These are phyloP conservation scores for Phytophthora tentaculata DNA, from an alignment of 352 stramenopile species.

Conservation along the genomic window DNA sequence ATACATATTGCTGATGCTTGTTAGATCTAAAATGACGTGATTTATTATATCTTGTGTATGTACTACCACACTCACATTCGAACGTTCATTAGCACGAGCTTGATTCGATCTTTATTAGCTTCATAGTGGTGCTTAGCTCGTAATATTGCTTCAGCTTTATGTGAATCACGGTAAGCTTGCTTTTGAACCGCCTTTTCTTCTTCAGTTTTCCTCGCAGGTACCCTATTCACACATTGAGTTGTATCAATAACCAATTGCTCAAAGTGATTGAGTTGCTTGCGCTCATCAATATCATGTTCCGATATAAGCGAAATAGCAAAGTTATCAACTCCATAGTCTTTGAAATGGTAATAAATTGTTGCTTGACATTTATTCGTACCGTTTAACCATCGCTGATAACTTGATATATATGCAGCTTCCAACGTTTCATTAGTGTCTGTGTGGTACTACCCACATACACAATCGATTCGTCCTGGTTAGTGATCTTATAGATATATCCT, in stretches of 20 bases:
- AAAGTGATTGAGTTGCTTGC: conserved; percentile 16
- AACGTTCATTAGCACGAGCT: too few relatives aligned
- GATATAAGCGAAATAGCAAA: conserved; percentile 21
- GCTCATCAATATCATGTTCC: conserved; percentile 23
- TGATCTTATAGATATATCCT: conserved; percentile 29
- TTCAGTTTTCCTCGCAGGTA: conserved; percentile 10
- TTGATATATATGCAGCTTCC: neutral
- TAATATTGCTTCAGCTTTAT: too few relatives aligned
- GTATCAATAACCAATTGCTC: conserved; percentile 25
- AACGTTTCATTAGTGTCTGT: neutral
- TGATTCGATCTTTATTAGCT: too few relatives aligned
- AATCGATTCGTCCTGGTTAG: conserved; percentile 20
- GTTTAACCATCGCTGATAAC: conserved; percentile 12
- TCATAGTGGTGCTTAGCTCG: too few relatives aligned
- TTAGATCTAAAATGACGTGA: too few relatives aligned
- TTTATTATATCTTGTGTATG: too few relatives aligned
- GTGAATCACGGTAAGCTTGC: too few relatives aligned
- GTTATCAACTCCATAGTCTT: conserved; percentile 9
- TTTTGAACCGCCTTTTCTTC: too few relatives aligned
- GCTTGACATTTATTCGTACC: neutral
- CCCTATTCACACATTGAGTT: conserved; percentile 20
- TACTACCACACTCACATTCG: too few relatives aligned
- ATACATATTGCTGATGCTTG: too few relatives aligned
- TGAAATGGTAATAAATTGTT: conserved; percentile 21
- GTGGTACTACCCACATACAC: conserved; percentile 26